phyloP scores from a whole-genome alignment of 805 yeast genomes.

The Saturnispora halmiae region DNA sequence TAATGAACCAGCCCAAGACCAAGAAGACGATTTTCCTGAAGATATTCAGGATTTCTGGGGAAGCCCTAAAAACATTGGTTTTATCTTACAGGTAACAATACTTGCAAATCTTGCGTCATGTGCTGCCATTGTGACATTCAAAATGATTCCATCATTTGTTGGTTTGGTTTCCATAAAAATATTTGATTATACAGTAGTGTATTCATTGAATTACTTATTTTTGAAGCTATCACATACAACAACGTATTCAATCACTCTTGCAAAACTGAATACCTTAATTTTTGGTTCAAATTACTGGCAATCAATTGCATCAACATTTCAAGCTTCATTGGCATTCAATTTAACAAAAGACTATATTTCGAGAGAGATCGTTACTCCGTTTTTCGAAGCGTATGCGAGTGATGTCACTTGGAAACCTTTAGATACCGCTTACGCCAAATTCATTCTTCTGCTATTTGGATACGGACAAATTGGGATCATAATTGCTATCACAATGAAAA shows the following conservation, averaged over 20 bases:
- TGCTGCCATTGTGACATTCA: slow-evolving; percentile 18
- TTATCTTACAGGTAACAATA: slow-evolving; percentile 17
- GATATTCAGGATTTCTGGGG: slow-evolving; percentile 11
- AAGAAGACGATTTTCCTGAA: slow-evolving; percentile 7
- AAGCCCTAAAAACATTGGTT: slow-evolving; percentile 13
- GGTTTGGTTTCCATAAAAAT: slow-evolving; percentile 19
- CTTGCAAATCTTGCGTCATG: slow-evolving; percentile 18
- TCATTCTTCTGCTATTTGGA: slow-evolving; percentile 17
- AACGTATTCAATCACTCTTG: neutral
- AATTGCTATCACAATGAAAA: slow-evolving; percentile 17
- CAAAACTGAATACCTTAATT: neutral
- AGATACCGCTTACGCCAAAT: slow-evolving; percentile 15
- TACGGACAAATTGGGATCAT: slow-evolving; percentile 11
- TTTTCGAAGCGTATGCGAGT: slow-evolving; percentile 12
- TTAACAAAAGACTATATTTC: slow-evolving; percentile 7
- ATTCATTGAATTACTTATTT: neutral
- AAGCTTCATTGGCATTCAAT: slow-evolving; percentile 4
- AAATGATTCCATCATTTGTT: slow-evolving; percentile 20
- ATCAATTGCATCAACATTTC: neutral
- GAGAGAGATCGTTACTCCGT: slow-evolving; percentile 10
- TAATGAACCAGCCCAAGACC: neutral
- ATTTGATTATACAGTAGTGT: slow-evolving; percentile 9
- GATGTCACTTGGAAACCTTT: slow-evolving; percentile 21
- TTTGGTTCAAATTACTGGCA: neutral
- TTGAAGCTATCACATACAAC: neutral